Conservation (phyloP, 306 rosid genomes). For the Rosa chinensis region DNA sequence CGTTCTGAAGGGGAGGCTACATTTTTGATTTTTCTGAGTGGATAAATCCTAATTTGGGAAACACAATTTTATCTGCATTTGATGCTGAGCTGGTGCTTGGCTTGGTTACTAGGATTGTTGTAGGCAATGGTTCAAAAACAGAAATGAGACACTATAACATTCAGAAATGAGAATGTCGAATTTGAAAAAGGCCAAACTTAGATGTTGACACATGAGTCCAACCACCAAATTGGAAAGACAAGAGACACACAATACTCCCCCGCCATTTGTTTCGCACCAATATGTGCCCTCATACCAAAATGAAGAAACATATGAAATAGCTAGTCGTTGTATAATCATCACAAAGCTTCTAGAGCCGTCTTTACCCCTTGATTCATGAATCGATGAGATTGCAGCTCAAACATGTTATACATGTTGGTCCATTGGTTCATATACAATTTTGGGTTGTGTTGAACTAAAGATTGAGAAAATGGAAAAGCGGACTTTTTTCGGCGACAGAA, state of each 20-base stretch:
- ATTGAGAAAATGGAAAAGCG: not conserved
- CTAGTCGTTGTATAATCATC: not conserved
- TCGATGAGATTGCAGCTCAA: not conserved
- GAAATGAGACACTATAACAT: constrained; percentile 2
- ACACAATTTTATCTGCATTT: constrained; percentile 37
- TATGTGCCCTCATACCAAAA: not conserved
- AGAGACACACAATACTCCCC: not conserved
- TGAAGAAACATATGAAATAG: not conserved
- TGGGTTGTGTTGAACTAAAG: not conserved
- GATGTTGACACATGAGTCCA: not conserved
- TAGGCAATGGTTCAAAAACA: constrained; percentile 16
- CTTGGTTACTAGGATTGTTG: not conserved
- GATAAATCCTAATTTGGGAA: constrained; percentile 35
- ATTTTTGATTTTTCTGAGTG: not conserved
- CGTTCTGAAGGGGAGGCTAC: not conserved
- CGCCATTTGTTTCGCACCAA: constrained; percentile 4
- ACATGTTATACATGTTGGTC: not conserved
- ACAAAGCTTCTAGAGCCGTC: not conserved
- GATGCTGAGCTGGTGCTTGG: constrained; percentile 20
- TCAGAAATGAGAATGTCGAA: constrained; percentile 1
- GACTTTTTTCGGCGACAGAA: no score
- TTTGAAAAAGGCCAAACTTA: not conserved
- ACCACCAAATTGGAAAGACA: not conserved
- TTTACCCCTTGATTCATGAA: not conserved
- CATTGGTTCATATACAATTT: not conserved